phyloP scores from a whole-genome alignment of 306 rosid genomes.

The Lathyrus oleraceus region DNA sequence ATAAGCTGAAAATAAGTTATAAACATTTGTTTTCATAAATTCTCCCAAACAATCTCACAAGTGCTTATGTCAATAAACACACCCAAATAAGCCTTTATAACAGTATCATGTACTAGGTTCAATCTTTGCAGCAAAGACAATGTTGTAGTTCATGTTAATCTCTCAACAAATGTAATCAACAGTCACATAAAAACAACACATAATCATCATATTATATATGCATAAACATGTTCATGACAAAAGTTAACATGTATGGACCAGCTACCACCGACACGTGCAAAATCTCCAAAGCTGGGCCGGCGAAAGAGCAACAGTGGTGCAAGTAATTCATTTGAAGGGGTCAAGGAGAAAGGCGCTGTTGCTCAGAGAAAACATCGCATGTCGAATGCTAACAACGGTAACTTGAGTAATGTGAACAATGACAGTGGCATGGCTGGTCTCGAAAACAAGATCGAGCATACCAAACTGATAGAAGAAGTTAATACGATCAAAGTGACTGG shows the following conservation, averaged over 20 bases:
- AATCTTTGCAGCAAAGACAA: conserved; percentile 9
- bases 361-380: conserved; percentile 47
- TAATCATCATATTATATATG: conserved; percentile 28
- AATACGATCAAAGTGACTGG: conserved; percentile 41
- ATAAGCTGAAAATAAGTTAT: neutral
- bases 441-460: conserved; percentile 37
- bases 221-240: conserved; percentile 10
- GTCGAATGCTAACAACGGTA: conserved; percentile 23
- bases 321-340: conserved; percentile 40
- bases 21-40: neutral
- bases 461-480: conserved; percentile 46
- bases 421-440: conserved; percentile 42
- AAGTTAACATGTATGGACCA: conserved; percentile 42
- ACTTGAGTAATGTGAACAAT: conserved; percentile 38
- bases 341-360: conserved; percentile 45
- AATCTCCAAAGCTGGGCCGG: conserved; percentile 94
- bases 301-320: conserved; percentile 64
- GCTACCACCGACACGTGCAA: conserved; percentile 95
- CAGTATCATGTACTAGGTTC: neutral
- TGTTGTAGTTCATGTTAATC: conserved; percentile 14
- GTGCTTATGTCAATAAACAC: neutral
- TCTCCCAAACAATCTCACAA: neutral
- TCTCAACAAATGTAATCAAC: conserved; percentile 26
- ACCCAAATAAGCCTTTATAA: neutral
- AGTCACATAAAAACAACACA: conserved; percentile 7